Conservation (phyloP, 2,329 filamentous ascomycete species). For the Rhinocladiella mackenziei region DNA sequence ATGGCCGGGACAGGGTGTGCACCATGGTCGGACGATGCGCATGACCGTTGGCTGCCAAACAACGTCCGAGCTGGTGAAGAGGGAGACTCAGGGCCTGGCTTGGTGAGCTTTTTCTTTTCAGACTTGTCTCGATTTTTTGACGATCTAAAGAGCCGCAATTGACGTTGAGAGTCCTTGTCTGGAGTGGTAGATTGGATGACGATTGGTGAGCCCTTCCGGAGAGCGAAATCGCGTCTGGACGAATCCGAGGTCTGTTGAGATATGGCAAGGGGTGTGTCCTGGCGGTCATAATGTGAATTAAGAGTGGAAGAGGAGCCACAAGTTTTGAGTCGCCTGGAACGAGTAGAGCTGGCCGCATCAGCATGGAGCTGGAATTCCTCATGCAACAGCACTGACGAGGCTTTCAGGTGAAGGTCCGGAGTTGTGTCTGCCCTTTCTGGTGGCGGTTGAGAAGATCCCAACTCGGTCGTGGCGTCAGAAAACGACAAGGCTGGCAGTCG, state of each 20-base stretch:
- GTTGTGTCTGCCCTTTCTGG: constrained; percentile 9
- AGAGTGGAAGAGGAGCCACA: constrained; percentile 42
- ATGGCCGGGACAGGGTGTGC: background rate
- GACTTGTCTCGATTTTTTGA: constrained; percentile 12
- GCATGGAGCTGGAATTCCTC: constrained; percentile 18
- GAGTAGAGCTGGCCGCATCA: constrained; percentile 3
- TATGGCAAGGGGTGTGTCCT: constrained; percentile 39
- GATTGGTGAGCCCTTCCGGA: constrained; percentile 37
- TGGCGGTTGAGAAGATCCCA: constrained; percentile 18
- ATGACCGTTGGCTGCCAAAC: constrained; percentile 28
- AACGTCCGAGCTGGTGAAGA: constrained; percentile 28
- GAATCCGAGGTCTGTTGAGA: constrained; percentile 46
- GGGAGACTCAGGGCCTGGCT: constrained; percentile 23
- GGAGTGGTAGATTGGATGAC: constrained; percentile 30
- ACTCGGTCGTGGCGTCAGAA: constrained; percentile 28
- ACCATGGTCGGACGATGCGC: constrained; percentile 2
- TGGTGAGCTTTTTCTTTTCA: constrained; percentile 18
- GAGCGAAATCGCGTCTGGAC: constrained; percentile 38
- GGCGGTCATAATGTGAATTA: constrained; percentile 46
- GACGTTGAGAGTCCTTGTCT: constrained; percentile 18
- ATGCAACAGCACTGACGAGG: constrained; percentile 24
- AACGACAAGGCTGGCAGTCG: constrained; percentile 23
- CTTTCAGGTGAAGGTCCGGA: constrained; percentile 18
- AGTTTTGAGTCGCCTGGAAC: constrained; percentile 11
- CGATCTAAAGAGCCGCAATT: constrained; percentile 21